Conservation (phyloP, 129 eudicot genomes). For the Gnaphalium uliginosum region DNA sequence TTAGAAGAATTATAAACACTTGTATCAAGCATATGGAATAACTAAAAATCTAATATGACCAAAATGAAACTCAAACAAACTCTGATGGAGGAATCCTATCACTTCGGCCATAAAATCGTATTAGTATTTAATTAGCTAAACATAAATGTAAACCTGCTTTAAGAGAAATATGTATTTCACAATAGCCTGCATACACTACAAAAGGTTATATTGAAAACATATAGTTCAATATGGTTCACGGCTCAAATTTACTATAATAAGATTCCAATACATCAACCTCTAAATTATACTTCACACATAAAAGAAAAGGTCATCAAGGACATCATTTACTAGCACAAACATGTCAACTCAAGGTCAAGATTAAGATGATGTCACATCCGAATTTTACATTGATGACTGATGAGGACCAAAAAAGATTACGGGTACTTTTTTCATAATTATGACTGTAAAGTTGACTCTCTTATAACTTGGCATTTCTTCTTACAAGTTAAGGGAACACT, state of each 20-base stretch:
- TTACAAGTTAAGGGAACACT: neutral
- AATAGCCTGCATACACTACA: neutral
- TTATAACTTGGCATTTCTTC: neutral
- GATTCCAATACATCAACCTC: neutral
- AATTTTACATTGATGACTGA: neutral
- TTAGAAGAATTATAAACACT: neutral
- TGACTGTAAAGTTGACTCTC: neutral
- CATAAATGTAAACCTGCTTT: constrained; percentile 5
- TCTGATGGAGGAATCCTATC: neutral
- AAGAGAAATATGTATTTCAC: neutral
- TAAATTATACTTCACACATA: neutral
- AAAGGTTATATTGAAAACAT: neutral
- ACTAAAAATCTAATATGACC: neutral
- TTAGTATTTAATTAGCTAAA: constrained; percentile 5
- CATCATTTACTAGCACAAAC: neutral
- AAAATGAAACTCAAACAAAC: neutral
- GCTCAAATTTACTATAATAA: constrained; percentile 1
- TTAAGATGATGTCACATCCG: neutral
- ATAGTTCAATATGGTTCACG: neutral
- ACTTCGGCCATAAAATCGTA: constrained; percentile 3
- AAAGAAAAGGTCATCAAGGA: neutral
- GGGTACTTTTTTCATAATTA: neutral
- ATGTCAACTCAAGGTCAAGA: neutral
- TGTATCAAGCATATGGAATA: constrained; percentile 7
- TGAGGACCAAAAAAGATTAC: neutral